Conservation (phyloP, 176 grass and related monocot genomes). For the Carex scoparia region DNA sequence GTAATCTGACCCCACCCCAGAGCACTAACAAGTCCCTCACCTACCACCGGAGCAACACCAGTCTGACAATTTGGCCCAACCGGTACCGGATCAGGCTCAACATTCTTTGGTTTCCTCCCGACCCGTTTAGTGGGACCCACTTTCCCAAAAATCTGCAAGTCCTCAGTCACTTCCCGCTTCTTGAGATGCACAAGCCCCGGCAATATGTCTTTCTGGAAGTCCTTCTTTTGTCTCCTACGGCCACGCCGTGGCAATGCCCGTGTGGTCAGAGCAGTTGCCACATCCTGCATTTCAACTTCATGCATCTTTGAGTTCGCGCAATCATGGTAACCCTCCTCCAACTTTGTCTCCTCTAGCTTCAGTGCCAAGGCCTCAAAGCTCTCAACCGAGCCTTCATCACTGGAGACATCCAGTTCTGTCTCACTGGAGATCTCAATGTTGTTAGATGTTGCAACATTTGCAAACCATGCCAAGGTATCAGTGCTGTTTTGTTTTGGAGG, state of each 20-base stretch:
- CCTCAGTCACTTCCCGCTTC: constrained; percentile 49
- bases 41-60: constrained; percentile 27
- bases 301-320: neutral
- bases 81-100: neutral
- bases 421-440: constrained; percentile 2
- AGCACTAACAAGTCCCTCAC: constrained; percentile 20
- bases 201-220: constrained; percentile 63
- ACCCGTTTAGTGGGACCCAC: constrained; percentile 15
- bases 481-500: neutral
- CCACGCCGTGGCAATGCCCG: constrained; percentile 38
- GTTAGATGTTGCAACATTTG: constrained; percentile 35
- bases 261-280: constrained; percentile 22
- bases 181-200: constrained; percentile 38
- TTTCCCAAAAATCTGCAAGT: constrained; percentile 49
- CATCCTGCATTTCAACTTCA: constrained; percentile 16
- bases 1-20: constrained; percentile 71
- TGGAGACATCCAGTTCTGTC: constrained; percentile 16
- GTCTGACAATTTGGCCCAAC: neutral
- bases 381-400: constrained; percentile 31
- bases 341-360: constrained; percentile 37
- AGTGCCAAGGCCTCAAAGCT: constrained; percentile 51
- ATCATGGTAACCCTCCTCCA: neutral
- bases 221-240: constrained; percentile 30
- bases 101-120: constrained; percentile 34
- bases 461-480: constrained; percentile 62